Evolutionary conservation across 1,284 basidiomycete species (phyloP).

Genomic region (Apiotrichum domesticum): DNA sequence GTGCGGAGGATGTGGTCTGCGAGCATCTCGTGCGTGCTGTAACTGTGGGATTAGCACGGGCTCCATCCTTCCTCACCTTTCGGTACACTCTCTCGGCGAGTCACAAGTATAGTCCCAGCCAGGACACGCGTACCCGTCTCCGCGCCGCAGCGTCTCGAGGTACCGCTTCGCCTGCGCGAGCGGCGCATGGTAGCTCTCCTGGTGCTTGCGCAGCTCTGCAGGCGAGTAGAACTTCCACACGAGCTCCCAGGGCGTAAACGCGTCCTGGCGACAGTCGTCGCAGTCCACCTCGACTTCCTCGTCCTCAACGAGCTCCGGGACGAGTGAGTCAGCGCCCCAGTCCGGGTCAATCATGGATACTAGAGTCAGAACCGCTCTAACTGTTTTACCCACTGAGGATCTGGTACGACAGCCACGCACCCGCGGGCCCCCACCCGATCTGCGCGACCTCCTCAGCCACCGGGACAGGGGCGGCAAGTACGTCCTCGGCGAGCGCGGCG

Average conservation of each 20-base stretch:
- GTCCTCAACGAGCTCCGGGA: background rate
- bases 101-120: background rate
- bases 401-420: background rate
- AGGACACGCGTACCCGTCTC: background rate
- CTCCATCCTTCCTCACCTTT: background rate
- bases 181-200: background rate
- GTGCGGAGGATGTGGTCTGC: conserved; percentile 1
- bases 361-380: background rate
- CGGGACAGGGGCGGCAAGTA: background rate
- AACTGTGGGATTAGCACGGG: background rate
- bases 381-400: background rate
- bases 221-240: conserved; percentile 1
- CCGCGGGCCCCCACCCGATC: background rate
- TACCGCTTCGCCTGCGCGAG: background rate
- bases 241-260: background rate
- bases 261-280: background rate
- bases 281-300: background rate
- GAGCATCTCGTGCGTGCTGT: background rate
- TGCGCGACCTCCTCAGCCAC: background rate
- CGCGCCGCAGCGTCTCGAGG: background rate
- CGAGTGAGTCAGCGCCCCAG: background rate
- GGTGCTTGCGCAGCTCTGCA: background rate
- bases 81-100: background rate
- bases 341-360: background rate
- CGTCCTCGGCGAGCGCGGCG: background rate